Evolutionary conservation across 352 stramenopile genomes (phyloP), one percentile per base, ranked within the genome.

Genomic region (Globisporangium radiosum): DNA sequence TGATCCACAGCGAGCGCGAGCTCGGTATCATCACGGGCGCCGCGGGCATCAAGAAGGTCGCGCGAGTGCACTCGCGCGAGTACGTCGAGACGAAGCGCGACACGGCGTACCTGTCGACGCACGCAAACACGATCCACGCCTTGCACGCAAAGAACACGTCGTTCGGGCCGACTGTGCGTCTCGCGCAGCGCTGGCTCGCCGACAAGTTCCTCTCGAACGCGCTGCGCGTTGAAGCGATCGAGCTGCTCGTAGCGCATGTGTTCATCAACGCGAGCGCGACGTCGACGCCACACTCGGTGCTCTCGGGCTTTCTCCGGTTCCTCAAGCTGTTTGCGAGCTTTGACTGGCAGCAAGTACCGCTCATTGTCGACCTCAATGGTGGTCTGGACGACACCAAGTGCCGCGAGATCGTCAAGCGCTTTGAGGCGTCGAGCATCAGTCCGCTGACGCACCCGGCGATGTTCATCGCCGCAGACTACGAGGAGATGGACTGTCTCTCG

Each of bases 1-100:
- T 91, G 8, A 89, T 94, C 63, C 78, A 81, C 59, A 91, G 73
- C 47, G 85, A 90, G 59, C 92, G 88, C 57, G 81, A 92, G 62
- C 65, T 90, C 7, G 66, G 57, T 17, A 75, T 90, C 13, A 71
- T 88, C 19, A 88, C 78, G 25, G 79, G 80, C 36, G 76, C 73
- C 47, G 69, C 71, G 5, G 78, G 79, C 33, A 38, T 63, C 14
- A 88, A 85, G 64, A 85, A 85, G 39, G 54, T 87, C 13, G 70
- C 68, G n/a, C 58, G 90, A 5, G 69, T 90, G 5, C 68, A 88
- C 64, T 85, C 76, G 17, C 74, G 59, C 1, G 75, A 85, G 40
- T 91, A 89, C 58, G 74, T 89, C 7, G 66, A 54, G 36, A 72
- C 67, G 2, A 90, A 90, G 68, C 73, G 81, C 19, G 73, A 88